Evolutionary conservation across 163 green algal genomes (phyloP), one percentile per base, ranked within the genome.

Genomic region (Trebouxia gelatinosa): DNA sequence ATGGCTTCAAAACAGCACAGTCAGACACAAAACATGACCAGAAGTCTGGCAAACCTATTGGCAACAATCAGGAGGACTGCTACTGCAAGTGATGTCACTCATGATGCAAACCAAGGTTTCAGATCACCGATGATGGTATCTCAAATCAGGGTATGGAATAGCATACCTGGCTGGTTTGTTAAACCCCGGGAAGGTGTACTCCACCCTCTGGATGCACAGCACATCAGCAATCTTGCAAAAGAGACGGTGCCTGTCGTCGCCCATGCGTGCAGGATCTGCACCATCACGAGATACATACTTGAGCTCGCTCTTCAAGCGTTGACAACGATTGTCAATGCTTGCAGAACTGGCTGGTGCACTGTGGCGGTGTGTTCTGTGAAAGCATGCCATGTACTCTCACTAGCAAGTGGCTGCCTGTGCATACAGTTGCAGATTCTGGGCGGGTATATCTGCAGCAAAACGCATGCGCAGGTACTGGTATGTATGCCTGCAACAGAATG

Each of bases 141-240:
- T n/a, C n/a, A n/a, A n/a, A n/a, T n/a, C n/a, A n/a, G n/a, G n/a
- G n/a, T n/a, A n/a, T n/a, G n/a, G n/a, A n/a, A n/a, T n/a, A n/a
- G n/a, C n/a, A n/a, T n/a, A n/a, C n/a, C n/a, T n/a, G n/a, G n/a
- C n/a, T n/a, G n/a, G n/a, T n/a, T n/a, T 17, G 28, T 23, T 28
- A 26, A 80, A 80, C 62, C 58, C 61, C 17, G 75, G 75, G 31
- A 80, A 71, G 19, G 58, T 75, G 46, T 80, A 80, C 5, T 48
- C 31, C 19, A 72, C 37, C 84, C 85, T 35, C 75, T 90, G 71
- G 43, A 71, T 11, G 62, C 81, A 5, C 78, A 70, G 23, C 38
- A 83, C 17, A 61, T 86, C n/a, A 75, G 40, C 0, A 88, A 86
- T 21, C 74, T 67, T 51, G 39, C 48, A 64, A 43, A 80, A 80